A percentile compares a stretch with the other conserved stretches of the same genome.
Evolutionary conservation across 139 green algal species (phyloP).

Genomic region (Chlorella sp.): DNA sequence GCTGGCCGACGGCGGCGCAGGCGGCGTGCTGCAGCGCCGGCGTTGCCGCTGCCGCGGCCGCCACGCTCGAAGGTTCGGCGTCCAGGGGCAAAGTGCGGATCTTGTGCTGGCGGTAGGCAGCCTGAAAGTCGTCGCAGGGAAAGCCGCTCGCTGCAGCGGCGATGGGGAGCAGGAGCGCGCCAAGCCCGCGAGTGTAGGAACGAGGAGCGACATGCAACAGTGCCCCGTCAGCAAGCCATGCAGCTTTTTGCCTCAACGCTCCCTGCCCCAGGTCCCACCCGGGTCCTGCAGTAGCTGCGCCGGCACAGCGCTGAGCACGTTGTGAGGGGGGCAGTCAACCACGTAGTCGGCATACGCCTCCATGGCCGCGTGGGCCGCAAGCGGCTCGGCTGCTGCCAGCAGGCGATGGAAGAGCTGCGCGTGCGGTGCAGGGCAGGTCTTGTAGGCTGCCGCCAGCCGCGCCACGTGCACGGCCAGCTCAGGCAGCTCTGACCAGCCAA

Average conservation of each 20-base stretch:
- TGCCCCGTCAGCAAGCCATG: neutral
- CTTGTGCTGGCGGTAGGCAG: no score
- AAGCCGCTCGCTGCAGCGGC: no score
- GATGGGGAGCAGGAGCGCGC: neutral
- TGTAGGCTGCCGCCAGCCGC: neutral
- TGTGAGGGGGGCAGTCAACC: neutral
- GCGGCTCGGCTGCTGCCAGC: neutral
- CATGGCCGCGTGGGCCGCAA: constrained; percentile 10
- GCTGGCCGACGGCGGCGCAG: no score
- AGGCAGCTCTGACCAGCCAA: neutral
- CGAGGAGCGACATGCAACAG: neutral
- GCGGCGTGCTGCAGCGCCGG: no score
- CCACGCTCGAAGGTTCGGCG: no score
- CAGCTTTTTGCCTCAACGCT: neutral
- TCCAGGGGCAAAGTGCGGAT: no score
- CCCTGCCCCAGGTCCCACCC: neutral
- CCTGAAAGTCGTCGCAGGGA: no score
- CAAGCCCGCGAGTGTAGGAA: neutral
- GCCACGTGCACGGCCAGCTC: constrained; percentile 10
- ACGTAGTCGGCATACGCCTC: constrained; percentile 23
- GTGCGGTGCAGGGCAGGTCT: neutral
- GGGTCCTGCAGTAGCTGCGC: neutral
- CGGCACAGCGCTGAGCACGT: constrained; percentile 1
- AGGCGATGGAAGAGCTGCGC: constrained; percentile 14
- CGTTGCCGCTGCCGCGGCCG: no score